Evolutionary conservation across 345 rosid genomes (phyloP).

Genomic region (Sonneratia alba): DNA sequence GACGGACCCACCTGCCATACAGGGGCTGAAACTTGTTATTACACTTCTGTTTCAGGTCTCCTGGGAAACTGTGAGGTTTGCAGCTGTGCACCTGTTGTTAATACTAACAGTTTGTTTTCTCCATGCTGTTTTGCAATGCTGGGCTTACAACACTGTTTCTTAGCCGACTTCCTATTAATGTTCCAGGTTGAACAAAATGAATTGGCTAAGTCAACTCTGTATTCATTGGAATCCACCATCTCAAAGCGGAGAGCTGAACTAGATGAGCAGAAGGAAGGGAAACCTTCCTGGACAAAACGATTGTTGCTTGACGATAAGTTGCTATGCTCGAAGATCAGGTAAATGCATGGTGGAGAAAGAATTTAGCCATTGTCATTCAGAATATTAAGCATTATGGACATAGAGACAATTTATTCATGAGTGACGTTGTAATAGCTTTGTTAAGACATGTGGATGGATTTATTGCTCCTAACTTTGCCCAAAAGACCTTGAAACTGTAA

Average conservation of each 20-base stretch:
- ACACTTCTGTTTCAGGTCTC: slow-evolving; percentile 38
- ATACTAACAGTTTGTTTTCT: neutral
- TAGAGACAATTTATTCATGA: no score
- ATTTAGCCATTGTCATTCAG: neutral
- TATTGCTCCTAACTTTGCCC: neutral
- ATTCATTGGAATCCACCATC: slow-evolving; percentile 60
- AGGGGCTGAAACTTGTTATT: slow-evolving; percentile 83
- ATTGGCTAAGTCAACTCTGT: slow-evolving; percentile 53
- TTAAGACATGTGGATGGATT: no score
- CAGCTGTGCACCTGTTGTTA: neutral
- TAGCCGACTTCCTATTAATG: neutral
- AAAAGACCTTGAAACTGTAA: neutral
- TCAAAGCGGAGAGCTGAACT: slow-evolving; percentile 56
- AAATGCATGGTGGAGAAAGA: neutral
- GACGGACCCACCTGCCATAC: slow-evolving; percentile 97
- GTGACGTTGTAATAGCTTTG: no score
- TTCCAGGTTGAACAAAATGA: slow-evolving; percentile 37
- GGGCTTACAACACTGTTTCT: neutral
- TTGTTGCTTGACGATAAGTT: slow-evolving; percentile 36
- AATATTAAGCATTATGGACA: neutral
- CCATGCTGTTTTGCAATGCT: neutral
- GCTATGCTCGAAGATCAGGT: slow-evolving; percentile 79
- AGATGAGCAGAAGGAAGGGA: slow-evolving; percentile 39
- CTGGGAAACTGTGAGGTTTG: slow-evolving; percentile 46
- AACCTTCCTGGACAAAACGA: slow-evolving; percentile 70